These are phyloP conservation scores for Pleurotus sapidus DNA, from an alignment of 768 basidiomycete genomes.

Conservation along the genomic window DNA sequence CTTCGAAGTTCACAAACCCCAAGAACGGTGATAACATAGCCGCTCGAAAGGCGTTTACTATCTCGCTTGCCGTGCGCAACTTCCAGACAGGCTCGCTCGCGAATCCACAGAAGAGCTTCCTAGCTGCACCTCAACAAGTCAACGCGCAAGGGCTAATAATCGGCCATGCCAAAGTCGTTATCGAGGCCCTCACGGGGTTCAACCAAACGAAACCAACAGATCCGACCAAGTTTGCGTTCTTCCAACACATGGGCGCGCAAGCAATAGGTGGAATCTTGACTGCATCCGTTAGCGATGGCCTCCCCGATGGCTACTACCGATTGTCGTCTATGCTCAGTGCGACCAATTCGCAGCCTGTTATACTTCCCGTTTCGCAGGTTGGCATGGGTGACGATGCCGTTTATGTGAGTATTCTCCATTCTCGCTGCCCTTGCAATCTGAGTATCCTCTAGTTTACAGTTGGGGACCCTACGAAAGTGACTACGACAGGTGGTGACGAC, in stretches of 20 bases:
- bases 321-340: background rate
- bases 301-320: conserved; percentile 1
- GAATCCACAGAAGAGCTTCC: conserved; percentile 52
- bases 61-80: conserved; percentile 43
- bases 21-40: conserved; percentile 41
- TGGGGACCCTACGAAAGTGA: background rate
- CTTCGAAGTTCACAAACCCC: conserved; percentile 44
- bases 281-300: background rate
- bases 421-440: too few relatives aligned
- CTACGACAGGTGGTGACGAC: background rate
- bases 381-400: background rate
- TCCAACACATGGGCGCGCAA: background rate
- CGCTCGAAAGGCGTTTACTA: conserved; percentile 45
- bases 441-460: background rate
- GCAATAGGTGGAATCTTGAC: background rate
- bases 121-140: conserved; percentile 54
- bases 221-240: conserved; percentile 4
- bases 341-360: background rate
- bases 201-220: conserved; percentile 36
- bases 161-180: conserved; percentile 59
- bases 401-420: background rate
- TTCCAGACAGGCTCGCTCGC: conserved; percentile 39
- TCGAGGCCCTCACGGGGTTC: conserved; percentile 44
- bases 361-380: background rate
- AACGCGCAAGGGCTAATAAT: conserved; percentile 48